phyloP scores from a whole-genome alignment of 1,284 basidiomycete species.

The Cutaneotrichosporon daszewskae region DNA sequence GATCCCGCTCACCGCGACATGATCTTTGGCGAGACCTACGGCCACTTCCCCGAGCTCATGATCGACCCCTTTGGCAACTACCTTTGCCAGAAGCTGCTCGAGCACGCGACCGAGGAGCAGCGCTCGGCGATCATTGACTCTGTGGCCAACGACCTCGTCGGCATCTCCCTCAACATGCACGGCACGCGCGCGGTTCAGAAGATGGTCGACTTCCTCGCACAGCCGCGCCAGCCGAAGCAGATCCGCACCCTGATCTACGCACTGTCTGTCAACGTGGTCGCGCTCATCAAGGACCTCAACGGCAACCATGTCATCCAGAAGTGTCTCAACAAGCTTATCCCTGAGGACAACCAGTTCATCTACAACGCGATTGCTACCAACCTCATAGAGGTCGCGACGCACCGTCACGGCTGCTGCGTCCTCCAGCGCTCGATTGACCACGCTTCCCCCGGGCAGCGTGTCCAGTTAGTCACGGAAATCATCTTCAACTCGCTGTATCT shows the following conservation, averaged over 20 bases:
- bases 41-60: slow-evolving; percentile 98
- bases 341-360: slow-evolving; percentile 99
- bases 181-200: slow-evolving; percentile 99
- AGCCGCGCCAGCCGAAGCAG: slow-evolving; percentile 76
- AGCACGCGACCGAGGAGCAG: slow-evolving; percentile 97
- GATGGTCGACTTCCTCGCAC: slow-evolving; percentile 99
- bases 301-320: slow-evolving; percentile 99
- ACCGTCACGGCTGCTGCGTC: slow-evolving; percentile 98
- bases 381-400: slow-evolving; percentile 98
- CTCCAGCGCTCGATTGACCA: slow-evolving; percentile 98
- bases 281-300: slow-evolving; percentile 98
- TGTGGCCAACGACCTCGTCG: slow-evolving; percentile 93
- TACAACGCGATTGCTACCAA: slow-evolving; percentile 99
- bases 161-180: slow-evolving; percentile 99
- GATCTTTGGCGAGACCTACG: slow-evolving; percentile 98
- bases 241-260: slow-evolving; percentile 97
- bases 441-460: slow-evolving; percentile 75
- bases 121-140: slow-evolving; percentile 95
- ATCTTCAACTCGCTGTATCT: slow-evolving; percentile 96
- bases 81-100: slow-evolving; percentile 95
- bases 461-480: slow-evolving; percentile 98
- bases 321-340: slow-evolving; percentile 93
- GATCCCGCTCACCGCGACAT: slow-evolving; percentile 92
- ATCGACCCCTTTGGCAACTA: slow-evolving; percentile 99
- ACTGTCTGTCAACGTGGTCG: slow-evolving; percentile 94